These are phyloP conservation scores for Wickerhamiella spandovensis DNA, from an alignment of 805 yeast species.

Conservation along the genomic window DNA sequence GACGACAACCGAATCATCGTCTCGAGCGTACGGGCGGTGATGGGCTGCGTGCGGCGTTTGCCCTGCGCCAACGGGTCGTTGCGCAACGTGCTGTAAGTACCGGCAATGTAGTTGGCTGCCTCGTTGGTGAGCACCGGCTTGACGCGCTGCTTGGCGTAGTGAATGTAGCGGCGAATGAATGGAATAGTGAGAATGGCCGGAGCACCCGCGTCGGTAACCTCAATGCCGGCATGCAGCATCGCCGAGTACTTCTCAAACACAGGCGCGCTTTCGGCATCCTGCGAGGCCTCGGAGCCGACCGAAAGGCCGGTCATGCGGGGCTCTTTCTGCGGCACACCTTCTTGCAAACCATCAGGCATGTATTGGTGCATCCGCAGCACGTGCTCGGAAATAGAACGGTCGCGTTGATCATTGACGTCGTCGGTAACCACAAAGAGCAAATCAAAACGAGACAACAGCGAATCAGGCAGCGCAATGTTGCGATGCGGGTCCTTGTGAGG, in stretches of 20 bases:
- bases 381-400: constrained; percentile 83
- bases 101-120: constrained; percentile 72
- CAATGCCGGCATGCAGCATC: constrained; percentile 68
- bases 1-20: constrained; percentile 88
- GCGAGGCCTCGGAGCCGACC: constrained; percentile 55
- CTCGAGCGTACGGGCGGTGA: constrained; percentile 96
- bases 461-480: constrained; percentile 94
- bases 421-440: constrained; percentile 90
- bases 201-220: constrained; percentile 25
- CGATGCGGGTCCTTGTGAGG: constrained; percentile 91
- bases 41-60: constrained; percentile 65
- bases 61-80: constrained; percentile 43
- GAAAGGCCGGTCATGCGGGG: constrained; percentile 55
- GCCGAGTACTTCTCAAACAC: constrained; percentile 81
- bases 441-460: constrained; percentile 92
- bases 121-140: constrained; percentile 64
- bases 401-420: constrained; percentile 74
- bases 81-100: constrained; percentile 66
- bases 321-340: constrained; percentile 90
- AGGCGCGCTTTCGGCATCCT: constrained; percentile 25
- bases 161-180: constrained; percentile 82
- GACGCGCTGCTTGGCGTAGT: constrained; percentile 81
- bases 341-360: constrained; percentile 73
- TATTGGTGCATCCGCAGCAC: constrained; percentile 88
- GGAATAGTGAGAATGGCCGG: constrained; percentile 56